phyloP scores from a whole-genome alignment of 805 yeast species.

The Saccharomycopsis fibuligera region DNA sequence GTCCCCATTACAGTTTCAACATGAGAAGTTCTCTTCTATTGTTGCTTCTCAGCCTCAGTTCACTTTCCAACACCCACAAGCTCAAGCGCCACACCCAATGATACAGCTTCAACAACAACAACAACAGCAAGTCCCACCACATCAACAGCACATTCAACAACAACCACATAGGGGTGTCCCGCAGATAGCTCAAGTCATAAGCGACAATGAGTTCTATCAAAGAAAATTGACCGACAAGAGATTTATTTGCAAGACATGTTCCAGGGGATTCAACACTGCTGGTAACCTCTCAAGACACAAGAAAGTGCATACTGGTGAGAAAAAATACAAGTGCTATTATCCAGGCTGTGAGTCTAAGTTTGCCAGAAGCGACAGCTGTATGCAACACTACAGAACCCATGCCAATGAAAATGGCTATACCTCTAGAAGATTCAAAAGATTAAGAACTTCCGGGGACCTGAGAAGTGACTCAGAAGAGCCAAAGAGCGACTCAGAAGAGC shows the following conservation, averaged over 20 bases:
- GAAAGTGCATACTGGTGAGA: slow-evolving; percentile 71
- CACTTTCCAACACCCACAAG: slow-evolving; percentile 6
- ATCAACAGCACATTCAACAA: too few species aligned
- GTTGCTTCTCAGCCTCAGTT: neutral
- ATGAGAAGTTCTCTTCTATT: slow-evolving; percentile 14
- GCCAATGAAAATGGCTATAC: slow-evolving; percentile 22
- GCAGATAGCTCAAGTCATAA: slow-evolving; percentile 11
- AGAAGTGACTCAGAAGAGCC: too few species aligned
- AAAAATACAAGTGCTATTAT: slow-evolving; percentile 62
- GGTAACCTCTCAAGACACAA: slow-evolving; percentile 71
- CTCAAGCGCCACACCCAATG: neutral
- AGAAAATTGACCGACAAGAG: slow-evolving; percentile 12
- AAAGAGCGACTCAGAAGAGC: neutral
- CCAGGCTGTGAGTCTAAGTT: slow-evolving; percentile 33
- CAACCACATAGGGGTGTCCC: too few species aligned
- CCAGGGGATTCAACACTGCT: slow-evolving; percentile 56
- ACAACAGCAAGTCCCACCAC: neutral
- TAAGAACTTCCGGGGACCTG: slow-evolving; percentile 7
- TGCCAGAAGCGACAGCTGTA: slow-evolving; percentile 22
- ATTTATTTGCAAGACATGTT: slow-evolving; percentile 30
- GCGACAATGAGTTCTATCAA: slow-evolving; percentile 2
- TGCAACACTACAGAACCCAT: slow-evolving; percentile 22
- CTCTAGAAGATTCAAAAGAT: slow-evolving; percentile 21
- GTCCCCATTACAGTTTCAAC: slow-evolving; percentile 19
- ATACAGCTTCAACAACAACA: neutral